These are phyloP conservation scores for Waltergamsia citrina DNA, from an alignment of 2,329 filamentous ascomycete genomes.

Conservation along the genomic window DNA sequence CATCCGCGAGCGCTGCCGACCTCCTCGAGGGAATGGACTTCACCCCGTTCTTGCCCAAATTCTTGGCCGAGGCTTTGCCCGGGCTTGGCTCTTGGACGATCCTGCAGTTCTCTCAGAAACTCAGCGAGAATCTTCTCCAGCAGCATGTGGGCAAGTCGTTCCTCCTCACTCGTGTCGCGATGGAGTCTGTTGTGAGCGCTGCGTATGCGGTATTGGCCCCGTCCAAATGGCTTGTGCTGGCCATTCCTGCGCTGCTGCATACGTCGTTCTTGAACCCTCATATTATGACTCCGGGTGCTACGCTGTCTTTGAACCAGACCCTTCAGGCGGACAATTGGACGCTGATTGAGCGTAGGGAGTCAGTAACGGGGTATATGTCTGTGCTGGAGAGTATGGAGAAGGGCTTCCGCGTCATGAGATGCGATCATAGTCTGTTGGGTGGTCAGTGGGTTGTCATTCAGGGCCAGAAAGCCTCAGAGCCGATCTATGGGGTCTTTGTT, in stretches of 20 bases:
- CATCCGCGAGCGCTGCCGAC: constrained; percentile 53
- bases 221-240: constrained; percentile 56
- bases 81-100: constrained; percentile 58
- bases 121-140: constrained; percentile 29
- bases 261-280: constrained; percentile 67
- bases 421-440: constrained; percentile 88
- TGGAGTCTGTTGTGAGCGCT: constrained; percentile 59
- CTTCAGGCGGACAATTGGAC: constrained; percentile 60
- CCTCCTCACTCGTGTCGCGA: constrained; percentile 58
- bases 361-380: constrained; percentile 83
- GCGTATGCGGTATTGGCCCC: constrained; percentile 59
- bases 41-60: constrained; percentile 37
- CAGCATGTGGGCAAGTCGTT: constrained; percentile 50
- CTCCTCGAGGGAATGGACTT: constrained; percentile 54
- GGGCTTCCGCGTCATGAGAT: constrained; percentile 75
- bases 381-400: constrained; percentile 67
- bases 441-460: constrained; percentile 69
- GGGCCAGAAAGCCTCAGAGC: constrained; percentile 58
- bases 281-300: constrained; percentile 50
- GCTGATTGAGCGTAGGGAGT: constrained; percentile 74
- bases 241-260: constrained; percentile 60
- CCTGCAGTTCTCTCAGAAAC: constrained; percentile 42
- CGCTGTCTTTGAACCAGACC: constrained; percentile 53
- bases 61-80: constrained; percentile 52
- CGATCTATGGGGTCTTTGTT: constrained; percentile 92